Percentiles rank a stretch among this genome's conserved stretches.
phyloP scores from a whole-genome alignment of 192 early-diverging fungal species.

The Polychytrium aggregatum region DNA sequence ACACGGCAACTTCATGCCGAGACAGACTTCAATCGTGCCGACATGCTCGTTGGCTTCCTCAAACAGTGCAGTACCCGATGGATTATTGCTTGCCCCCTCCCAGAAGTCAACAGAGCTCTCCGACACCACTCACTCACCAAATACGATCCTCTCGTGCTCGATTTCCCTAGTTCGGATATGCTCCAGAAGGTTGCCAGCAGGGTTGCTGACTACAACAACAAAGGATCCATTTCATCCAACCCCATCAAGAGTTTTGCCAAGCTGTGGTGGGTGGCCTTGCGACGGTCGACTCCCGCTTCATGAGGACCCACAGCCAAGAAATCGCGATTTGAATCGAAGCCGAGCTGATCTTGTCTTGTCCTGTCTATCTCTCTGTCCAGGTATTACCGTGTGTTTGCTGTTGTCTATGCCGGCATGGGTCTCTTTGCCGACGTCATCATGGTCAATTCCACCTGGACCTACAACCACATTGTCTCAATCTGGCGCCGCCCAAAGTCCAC shows the following conservation, averaged over 20 bases:
- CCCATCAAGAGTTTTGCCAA: slow-evolving; percentile 46
- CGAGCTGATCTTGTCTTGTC: too few relatives aligned
- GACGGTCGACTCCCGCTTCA: not conserved
- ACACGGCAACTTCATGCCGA: too few relatives aligned
- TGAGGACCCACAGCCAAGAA: not conserved
- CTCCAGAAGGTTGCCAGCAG: slow-evolving; percentile 54
- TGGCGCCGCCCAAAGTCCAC: slow-evolving; percentile 54
- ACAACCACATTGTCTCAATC: slow-evolving; percentile 74
- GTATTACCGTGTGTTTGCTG: slow-evolving; percentile 76
- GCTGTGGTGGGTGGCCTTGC: slow-evolving; percentile 28
- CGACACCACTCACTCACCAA: too few relatives aligned
- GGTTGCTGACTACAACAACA: slow-evolving; percentile 56
- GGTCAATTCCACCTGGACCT: slow-evolving; percentile 97
- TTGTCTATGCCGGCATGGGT: slow-evolving; percentile 66
- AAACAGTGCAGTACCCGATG: not conserved
- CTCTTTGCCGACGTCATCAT: slow-evolving; percentile 70
- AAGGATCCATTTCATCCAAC: slow-evolving; percentile 39
- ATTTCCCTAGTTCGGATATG: slow-evolving; percentile 80
- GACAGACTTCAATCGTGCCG: too few relatives aligned
- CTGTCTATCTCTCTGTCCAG: slow-evolving; percentile 8
- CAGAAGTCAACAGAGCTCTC: too few relatives aligned
- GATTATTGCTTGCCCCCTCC: not conserved
- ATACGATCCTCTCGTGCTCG: too few relatives aligned
- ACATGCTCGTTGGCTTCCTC: too few relatives aligned
- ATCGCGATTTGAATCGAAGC: not conserved